Base-by-base conservation (phyloP, 106 monocot genomes). In the Dioscorea dumetorum region DNA sequence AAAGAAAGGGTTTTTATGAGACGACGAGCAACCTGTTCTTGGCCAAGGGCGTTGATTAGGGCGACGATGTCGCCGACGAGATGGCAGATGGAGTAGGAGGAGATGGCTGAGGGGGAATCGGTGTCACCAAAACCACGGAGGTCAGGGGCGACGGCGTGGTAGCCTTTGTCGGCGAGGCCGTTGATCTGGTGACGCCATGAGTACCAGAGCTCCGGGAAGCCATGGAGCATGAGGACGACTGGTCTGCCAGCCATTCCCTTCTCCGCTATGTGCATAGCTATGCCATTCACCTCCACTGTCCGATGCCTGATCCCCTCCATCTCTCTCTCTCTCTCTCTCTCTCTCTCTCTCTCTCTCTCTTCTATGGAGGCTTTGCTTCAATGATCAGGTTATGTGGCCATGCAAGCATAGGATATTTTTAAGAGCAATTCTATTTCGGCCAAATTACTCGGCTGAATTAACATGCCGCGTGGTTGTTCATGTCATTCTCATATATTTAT, bases 131-230 rank as follows among this genome's bases (percentile, higher is more conserved):
- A 88, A 33, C 88, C 88, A 24, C 88, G 77, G 76, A 84, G 83
- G 60, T 88, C 83, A 22, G 83, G 83, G 11, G 87, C 83, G 61
- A 87, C 69, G 69, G 76, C 75, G 49, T 68, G 80, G 73, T 56
- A 88, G n/a, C 88, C 88, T 24, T 68, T 68, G 19, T 61, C 63
- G 28, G 88, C 67, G 33, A 88, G 75, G 54, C 41, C 57, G 49
- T 48, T 17, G 49, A 88, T 81, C 63, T 88, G 88, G 78, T 88
- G 81, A 48, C 84, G 78, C 88, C 88, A 84, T 14, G 84, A 69
- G 76, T 88, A 88, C 88, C 88, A 88, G 19, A 84, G 75, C 78
- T 88, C 88, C 31, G 84, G 84, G 70, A 88, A 88, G 16, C 88
- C 88, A 54, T 88, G 88, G 54, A 88, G 63, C 66, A 88, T 51